Base-by-base conservation (phyloP, 176 grass and related monocot species). In the Musa itinerans region DNA sequence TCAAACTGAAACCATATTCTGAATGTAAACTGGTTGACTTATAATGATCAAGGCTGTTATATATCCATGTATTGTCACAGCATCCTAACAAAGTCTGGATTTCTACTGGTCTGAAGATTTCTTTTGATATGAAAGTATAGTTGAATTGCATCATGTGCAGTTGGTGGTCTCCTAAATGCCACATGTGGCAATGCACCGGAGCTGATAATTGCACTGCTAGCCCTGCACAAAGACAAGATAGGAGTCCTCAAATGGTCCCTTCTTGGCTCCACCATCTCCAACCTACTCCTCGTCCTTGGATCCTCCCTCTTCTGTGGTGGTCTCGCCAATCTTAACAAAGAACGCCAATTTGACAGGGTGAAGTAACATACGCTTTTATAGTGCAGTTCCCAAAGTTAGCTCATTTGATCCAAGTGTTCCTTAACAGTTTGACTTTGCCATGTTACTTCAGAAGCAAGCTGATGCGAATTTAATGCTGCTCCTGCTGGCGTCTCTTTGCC, bases 111-210 rank as follows among this genome's bases (percentile, higher is more conserved):
- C 57, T n/a, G 57, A 61, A 61, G 17, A 76, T 64, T 76, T 22
- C 4, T 49, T 21, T 11, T 50, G 10, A 1, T 29, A 3, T 14
- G 34, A 48, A 10, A 11, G 11, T 1, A 10, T 21, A 51, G 9
- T 10, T 51, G 43, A 52, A 11, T 51, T 51, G 19, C 52, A 52
- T 43, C 15, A 20, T 71, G 10, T 82, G 56, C 78, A 93, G 87
- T 82, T 74, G 90, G 90, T 52, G 90, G 87, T 52, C 76, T 93
- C 53, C 53, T 93, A 55, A 93, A 89, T 76, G 90, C 90, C 24
- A 93, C 90, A 8, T 93, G 85, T 23, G 87, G 90, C 17, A 93
- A 93, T 80, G 80, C 56, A 29, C 79, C 87, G 48, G 90, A 93
- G 75, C 49, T 92, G 43, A 81, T 89, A 73, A 83, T 89, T 48